Base-by-base conservation (phyloP, 805 yeast species). In the Suhomyces kilbournensis region DNA sequence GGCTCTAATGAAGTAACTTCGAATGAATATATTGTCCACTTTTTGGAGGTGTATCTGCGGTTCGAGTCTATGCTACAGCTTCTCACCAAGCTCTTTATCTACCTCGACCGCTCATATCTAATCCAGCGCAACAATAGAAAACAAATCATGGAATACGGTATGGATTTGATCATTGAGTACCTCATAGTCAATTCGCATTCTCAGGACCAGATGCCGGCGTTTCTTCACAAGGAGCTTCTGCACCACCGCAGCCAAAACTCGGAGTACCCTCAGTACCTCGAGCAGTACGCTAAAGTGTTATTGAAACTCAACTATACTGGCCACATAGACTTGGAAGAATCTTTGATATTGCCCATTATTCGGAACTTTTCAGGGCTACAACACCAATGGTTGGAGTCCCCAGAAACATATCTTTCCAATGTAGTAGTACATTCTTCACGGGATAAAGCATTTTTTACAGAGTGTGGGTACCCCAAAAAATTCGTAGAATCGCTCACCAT, bases 51-150 rank as follows among this genome's bases (percentile, higher is more conserved):
- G 4, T 67, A 54, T 39, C 48, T 55, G 4, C 46, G 38, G 6
- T 74, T 73, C 74, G 66, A 60, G 35, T 22, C 39, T 1, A 64
- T 61, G 46, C 50, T 74, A 26, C 42, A 48, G 14, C 42, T 60
- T 5, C 53, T 74, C 44, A 56, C 63, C 43, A 69, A 67, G 54
- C 49, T 73, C 20, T 74, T 71, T 47, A 52, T 73, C 4, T 72
- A 69, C 48, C 54, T 73, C 46, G 79, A 74, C 58, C 55, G 71
- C 38, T 58, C 64, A 17, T 74, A 74, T 49, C 61, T 74, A 12
- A 56, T 63, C 38, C 69, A 59, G 32, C 76, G 72, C 49, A 68
- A 71, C 3, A 53, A 55, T n/a, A 66, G 65, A 47, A 52, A 54
- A 23, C 59, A 63, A 46, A 69, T 73, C 7, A 32, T 59, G 32